Evolutionary conservation across 2,329 filamentous ascomycete genomes (phyloP).

Genomic region (Colletotrichum agaves): DNA sequence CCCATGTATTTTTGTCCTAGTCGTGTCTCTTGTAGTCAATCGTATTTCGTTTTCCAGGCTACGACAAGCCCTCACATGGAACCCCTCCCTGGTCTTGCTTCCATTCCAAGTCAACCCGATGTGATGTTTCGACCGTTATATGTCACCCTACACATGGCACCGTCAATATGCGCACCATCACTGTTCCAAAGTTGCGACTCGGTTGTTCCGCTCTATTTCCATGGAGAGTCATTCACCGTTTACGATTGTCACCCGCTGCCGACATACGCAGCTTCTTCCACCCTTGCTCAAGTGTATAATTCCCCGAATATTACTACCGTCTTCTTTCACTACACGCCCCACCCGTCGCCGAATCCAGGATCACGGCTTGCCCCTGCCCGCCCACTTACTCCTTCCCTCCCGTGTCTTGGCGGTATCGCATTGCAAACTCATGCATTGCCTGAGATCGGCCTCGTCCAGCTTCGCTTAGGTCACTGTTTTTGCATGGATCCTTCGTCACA

Average conservation of each 20-base stretch:
- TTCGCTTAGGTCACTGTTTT: slow-evolving; percentile 9
- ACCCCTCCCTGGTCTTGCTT: slow-evolving; percentile 3
- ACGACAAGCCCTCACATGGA: slow-evolving; percentile 10
- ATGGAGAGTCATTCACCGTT: slow-evolving; percentile 2
- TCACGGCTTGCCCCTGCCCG: slow-evolving; percentile 12
- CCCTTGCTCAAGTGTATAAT: not conserved
- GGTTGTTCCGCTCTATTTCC: slow-evolving; percentile 9
- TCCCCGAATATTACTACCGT: not conserved
- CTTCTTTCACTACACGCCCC: slow-evolving; percentile 10
- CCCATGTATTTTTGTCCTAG: slow-evolving; percentile 11
- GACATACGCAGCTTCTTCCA: slow-evolving; percentile 16
- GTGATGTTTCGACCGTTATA: slow-evolving; percentile 6
- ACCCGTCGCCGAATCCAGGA: not conserved
- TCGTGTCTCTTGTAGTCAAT: not conserved
- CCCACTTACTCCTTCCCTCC: not conserved
- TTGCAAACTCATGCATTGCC: not conserved
- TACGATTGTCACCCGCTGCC: not conserved
- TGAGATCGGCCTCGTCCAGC: not conserved
- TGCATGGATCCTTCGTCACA: slow-evolving; percentile 33
- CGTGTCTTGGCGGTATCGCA: slow-evolving; percentile 4
- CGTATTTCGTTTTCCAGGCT: slow-evolving; percentile 34
- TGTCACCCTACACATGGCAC: not conserved
- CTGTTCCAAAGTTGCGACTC: slow-evolving; percentile 14
- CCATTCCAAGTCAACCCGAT: slow-evolving; percentile 15
- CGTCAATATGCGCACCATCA: slow-evolving; percentile 1